These are phyloP conservation scores for Penicillium capsulatum DNA, from an alignment of 2,329 filamentous ascomycete species.

Conservation along the genomic window DNA sequence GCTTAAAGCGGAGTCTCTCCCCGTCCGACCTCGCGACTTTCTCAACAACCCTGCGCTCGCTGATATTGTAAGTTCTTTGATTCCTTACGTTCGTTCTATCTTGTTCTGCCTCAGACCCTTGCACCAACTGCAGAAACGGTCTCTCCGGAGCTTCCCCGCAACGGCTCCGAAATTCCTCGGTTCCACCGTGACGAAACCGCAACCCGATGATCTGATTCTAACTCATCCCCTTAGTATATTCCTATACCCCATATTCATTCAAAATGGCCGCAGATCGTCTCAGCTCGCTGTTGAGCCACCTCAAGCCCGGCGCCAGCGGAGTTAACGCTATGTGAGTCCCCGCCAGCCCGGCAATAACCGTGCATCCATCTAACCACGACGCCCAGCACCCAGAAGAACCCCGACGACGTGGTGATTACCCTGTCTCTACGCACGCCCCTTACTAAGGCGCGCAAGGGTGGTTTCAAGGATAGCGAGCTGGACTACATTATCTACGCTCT, in stretches of 20 bases:
- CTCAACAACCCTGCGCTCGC: no score
- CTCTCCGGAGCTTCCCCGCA: conserved; percentile 21
- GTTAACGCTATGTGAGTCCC: conserved; percentile 70
- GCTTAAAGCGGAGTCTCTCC: conserved; percentile 17
- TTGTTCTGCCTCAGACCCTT: conserved; percentile 1
- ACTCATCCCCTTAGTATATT: no score
- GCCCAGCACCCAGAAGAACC: conserved; percentile 80
- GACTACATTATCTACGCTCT: conserved; percentile 83
- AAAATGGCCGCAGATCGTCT: conserved; percentile 84
- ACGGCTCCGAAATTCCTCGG: conserved; percentile 7
- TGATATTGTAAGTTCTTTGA: no score
- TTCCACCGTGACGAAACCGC: background rate
- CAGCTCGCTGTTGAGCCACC: conserved; percentile 79
- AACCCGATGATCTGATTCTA: no score
- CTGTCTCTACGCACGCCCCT: conserved; percentile 85
- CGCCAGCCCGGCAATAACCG: conserved; percentile 3
- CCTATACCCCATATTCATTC: no score
- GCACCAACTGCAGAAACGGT: background rate
- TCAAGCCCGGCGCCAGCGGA: conserved; percentile 63
- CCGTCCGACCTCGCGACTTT: background rate
- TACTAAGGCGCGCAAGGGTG: conserved; percentile 82
- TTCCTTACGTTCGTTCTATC: no score
- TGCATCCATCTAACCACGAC: conserved; percentile 11
- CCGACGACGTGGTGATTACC: conserved; percentile 95
- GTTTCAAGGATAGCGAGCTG: conserved; percentile 88